These are phyloP conservation scores for Porogramme epimiltina DNA, from an alignment of 1,284 basidiomycete species.

Conservation along the genomic window DNA sequence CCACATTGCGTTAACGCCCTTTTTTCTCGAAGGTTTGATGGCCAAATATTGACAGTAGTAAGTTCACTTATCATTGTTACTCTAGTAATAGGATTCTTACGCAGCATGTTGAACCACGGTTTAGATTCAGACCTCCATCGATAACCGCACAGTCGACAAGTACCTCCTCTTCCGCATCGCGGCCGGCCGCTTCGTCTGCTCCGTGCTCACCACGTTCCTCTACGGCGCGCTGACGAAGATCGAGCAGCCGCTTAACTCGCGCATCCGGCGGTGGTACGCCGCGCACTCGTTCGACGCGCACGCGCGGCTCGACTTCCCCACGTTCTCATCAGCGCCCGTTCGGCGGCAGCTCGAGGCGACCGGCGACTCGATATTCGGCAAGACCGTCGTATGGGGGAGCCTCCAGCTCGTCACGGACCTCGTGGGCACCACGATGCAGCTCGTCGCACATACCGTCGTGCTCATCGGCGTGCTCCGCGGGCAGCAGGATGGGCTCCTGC, in stretches of 20 bases:
- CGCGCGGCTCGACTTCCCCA: conserved; percentile 73
- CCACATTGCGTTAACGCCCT: conserved; percentile 39
- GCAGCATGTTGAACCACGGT: neutral
- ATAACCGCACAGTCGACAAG: conserved; percentile 63
- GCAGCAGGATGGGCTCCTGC: conserved; percentile 62
- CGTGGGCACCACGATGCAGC: conserved; percentile 46
- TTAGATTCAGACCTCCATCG: conserved; percentile 61
- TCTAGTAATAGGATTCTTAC: neutral
- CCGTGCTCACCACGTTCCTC: conserved; percentile 47
- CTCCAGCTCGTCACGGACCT: conserved; percentile 45
- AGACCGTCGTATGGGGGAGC: conserved; percentile 56
- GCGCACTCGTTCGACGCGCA: conserved; percentile 64
- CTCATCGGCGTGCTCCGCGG: conserved; percentile 55
- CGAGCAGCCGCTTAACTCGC: conserved; percentile 49
- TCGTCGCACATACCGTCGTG: conserved; percentile 62
- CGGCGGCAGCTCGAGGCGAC: conserved; percentile 64
- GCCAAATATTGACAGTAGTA: conserved; percentile 1
- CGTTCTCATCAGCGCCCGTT: conserved; percentile 65
- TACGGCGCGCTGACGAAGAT: conserved; percentile 40
- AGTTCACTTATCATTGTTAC: neutral
- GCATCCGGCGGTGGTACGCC: conserved; percentile 64
- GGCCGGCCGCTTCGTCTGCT: conserved; percentile 52
- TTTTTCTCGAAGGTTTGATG: neutral
- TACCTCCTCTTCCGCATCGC: conserved; percentile 58
- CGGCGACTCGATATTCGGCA: conserved; percentile 37